These are phyloP conservation scores for Prunus mira DNA, from an alignment of 306 rosid species.

Conservation along the genomic window DNA sequence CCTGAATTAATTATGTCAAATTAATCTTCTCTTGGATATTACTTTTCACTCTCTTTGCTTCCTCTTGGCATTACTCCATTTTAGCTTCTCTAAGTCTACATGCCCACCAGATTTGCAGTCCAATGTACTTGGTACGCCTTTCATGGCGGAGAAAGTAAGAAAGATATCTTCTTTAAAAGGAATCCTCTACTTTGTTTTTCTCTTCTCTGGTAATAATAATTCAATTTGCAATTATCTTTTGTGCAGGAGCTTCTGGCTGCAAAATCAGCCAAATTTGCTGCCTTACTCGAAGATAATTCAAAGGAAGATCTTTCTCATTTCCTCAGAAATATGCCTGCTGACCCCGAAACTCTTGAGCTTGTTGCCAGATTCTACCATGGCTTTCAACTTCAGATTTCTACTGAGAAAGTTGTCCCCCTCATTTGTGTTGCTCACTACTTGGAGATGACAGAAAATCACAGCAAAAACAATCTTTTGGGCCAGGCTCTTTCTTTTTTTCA, in stretches of 20 bases:
- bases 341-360: slow-evolving; percentile 32
- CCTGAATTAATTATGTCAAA: neutral
- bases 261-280: slow-evolving; percentile 40
- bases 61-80: neutral
- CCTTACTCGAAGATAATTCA: slow-evolving; percentile 22
- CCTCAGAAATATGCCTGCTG: slow-evolving; percentile 36
- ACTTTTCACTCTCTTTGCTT: neutral
- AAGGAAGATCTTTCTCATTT: slow-evolving; percentile 27
- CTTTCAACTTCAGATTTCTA: slow-evolving; percentile 23
- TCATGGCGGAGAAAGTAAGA: slow-evolving; percentile 26
- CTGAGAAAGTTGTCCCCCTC: slow-evolving; percentile 44
- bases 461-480: slow-evolving; percentile 40
- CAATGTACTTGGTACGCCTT: slow-evolving; percentile 26
- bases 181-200: no score
- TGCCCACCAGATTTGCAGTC: slow-evolving; percentile 21
- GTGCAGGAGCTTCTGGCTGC: slow-evolving; percentile 40
- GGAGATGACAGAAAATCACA: slow-evolving; percentile 46
- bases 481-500: slow-evolving; percentile 28
- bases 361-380: slow-evolving; percentile 51
- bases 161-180: no score
- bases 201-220: neutral
- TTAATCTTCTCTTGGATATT: neutral
- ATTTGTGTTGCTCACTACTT: slow-evolving; percentile 36
- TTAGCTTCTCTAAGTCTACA: slow-evolving; percentile 33
- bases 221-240: neutral